Base-by-base conservation (phyloP, 2,329 filamentous ascomycete species). In the Phyllosticta citriasiana region DNA sequence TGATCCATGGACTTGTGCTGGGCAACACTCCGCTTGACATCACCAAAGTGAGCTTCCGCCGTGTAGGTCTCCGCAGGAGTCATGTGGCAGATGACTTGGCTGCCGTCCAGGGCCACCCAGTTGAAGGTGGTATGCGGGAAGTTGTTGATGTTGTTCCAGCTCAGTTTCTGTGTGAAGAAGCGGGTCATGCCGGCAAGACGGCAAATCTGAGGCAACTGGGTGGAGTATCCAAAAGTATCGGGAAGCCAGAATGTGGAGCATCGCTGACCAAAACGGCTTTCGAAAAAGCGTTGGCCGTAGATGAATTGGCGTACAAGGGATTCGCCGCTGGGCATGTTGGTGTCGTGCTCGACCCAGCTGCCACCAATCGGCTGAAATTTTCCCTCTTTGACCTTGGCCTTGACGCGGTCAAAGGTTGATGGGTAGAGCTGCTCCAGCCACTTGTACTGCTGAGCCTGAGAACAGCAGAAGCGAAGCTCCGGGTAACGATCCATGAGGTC, bases 141-240 rank as follows among this genome's bases (percentile, higher is more conserved):
- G 71, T 89, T 96, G 78, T 97, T 97, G 82, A 97, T 97, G 73
- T 97, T 97, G 79, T 97, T 97, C 94, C 94, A 99, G 79, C 93
- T 97, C 63, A 99, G 80, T 78, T 99, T 99, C 75, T 99, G 94
- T 0, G 94, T 99, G 70, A 99, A 88, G 79, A 99, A 99, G 35
- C 93, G 85, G 62, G 84, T 89, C 94, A 99, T 97, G 22, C 91
- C 93, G n/a, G 94, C 89, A 27, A 97, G 79, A 3, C 93, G 88
- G 72, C 91, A 97, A 52, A 99, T 80, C 71, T 99, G 94, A 12
- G 94, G 94, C 52, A 99, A 82, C 74, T 99, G 94, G 57, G 88
- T 88, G 0, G 92, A 97, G 76, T 99, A 99, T 14, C 94, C 94
- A 76, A 99, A 99, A 0, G 94, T 99, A 73, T 99, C 94, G 0